Base-by-base conservation (phyloP, 2,329 filamentous ascomycete species). In the Chaetomiaceae sp. region DNA sequence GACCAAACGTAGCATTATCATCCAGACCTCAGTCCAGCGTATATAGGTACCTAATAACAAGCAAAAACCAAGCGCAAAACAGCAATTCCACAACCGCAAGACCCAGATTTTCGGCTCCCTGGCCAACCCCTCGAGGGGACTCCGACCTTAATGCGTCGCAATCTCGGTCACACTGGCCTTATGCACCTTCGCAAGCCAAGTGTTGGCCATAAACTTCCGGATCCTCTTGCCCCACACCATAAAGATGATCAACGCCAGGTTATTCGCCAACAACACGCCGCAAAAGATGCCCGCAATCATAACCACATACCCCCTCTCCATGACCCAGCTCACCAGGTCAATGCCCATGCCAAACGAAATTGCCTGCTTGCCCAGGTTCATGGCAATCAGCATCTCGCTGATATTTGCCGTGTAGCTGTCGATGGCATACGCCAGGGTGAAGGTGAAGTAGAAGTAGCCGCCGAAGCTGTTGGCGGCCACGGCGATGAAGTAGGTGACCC, bases 351-450 rank as follows among this genome's bases (percentile, higher is more conserved):
- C 74, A 52, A 77, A 77, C 47, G 70, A 73, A 19, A 77, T 73
- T 1, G 73, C 73, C 60, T 76, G 73, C 55, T 77, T 77, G 3
- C 74, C 74, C 17, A 77, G 60, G 52, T 77, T 76, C 68, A 77
- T 77, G 0, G 73, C 73, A 50, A 77, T 81, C 9, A 81, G 69
- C 77, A 81, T 80, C 63, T 81, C 77, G 3, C 72, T 74, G 4
- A 77, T 76, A 51, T 80, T 77, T 14, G 72, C 69, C 16, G 73
- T 74, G 60, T 81, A 78, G 23, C 71, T 74, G 57, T 81, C 78
- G 19, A 81, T 75, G 0, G 77, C 76, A 53, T 82, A 81, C 0
- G 78, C 78, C 4, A 82, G 68, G 5, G 76, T 77, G 58, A 81
- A 78, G 9, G 70, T 72, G 61, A 77, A 77, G 58, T 70, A 78